Evolutionary conservation across 2,329 filamentous ascomycete species (phyloP).

Genomic region (Alternaria tenuissima): DNA sequence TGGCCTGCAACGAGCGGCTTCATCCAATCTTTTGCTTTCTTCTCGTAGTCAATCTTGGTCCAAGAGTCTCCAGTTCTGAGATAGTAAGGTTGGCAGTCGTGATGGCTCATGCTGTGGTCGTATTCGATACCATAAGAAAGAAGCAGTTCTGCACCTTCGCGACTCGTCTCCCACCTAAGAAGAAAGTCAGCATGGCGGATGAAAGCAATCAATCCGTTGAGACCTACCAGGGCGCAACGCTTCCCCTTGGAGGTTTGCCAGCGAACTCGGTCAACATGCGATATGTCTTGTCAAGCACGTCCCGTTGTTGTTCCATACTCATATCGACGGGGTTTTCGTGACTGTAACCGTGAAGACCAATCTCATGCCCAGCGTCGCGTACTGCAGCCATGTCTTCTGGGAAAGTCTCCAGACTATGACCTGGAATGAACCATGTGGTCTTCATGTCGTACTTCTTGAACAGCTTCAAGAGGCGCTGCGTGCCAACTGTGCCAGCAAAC

Average conservation of each 20-base stretch:
- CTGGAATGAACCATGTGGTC: constrained; percentile 70
- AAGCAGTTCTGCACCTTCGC: constrained; percentile 71
- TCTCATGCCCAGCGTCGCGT: constrained; percentile 69
- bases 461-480: constrained; percentile 71
- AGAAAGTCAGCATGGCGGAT: constrained; percentile 47
- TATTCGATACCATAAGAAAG: constrained; percentile 74
- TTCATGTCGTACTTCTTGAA: constrained; percentile 78
- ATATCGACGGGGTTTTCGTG: constrained; percentile 76
- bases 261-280: constrained; percentile 74
- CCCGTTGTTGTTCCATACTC: constrained; percentile 75
- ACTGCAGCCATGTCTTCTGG: constrained; percentile 67
- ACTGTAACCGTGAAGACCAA: constrained; percentile 72
- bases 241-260: constrained; percentile 74
- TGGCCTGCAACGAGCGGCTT: constrained; percentile 68
- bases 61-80: constrained; percentile 70
- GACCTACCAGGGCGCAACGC: constrained; percentile 71
- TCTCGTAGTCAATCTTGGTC: constrained; percentile 72
- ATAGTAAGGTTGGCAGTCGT: constrained; percentile 71
- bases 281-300: constrained; percentile 79
- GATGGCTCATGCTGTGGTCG: constrained; percentile 71
- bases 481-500: constrained; percentile 75
- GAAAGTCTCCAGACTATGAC: constrained; percentile 70
- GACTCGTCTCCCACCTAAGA: constrained; percentile 69
- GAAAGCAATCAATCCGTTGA: background rate
- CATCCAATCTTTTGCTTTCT: constrained; percentile 71